Conservation (phyloP, 805 yeast genomes). For the Saccharomycopsis javanensis region DNA sequence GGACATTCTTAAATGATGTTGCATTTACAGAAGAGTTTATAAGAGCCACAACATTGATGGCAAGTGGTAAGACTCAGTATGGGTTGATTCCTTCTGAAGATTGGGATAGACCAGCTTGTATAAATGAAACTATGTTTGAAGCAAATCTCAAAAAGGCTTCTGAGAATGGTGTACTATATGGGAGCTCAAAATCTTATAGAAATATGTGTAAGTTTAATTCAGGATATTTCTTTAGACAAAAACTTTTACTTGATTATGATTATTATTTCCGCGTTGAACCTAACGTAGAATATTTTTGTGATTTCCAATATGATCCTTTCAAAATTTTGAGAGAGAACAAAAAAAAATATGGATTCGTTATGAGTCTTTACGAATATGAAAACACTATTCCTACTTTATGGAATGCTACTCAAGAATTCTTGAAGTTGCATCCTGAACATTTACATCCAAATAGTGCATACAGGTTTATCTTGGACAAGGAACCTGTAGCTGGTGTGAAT, state of each 20-base stretch:
- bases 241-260: constrained; percentile 59
- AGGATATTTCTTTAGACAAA: constrained; percentile 80
- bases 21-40: constrained; percentile 57
- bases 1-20: constrained; percentile 73
- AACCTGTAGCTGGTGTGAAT: constrained; percentile 32
- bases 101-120: constrained; percentile 71
- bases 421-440: constrained; percentile 48
- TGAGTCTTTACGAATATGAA: constrained; percentile 70
- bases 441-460: constrained; percentile 56
- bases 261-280: constrained; percentile 97
- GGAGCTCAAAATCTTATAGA: constrained; percentile 58
- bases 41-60: constrained; percentile 49
- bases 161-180: constrained; percentile 48
- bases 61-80: constrained; percentile 55
- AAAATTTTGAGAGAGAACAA: constrained; percentile 62
- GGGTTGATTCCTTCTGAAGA: constrained; percentile 56
- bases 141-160: constrained; percentile 36
- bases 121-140: constrained; percentile 49
- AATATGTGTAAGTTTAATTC: constrained; percentile 96
- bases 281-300: constrained; percentile 79
- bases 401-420: constrained; percentile 58
- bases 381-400: constrained; percentile 83
- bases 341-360: constrained; percentile 82
- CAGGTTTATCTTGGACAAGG: constrained; percentile 45
- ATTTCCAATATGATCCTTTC: constrained; percentile 82